A percentile compares a stretch with the other conserved stretches of the same genome.
These are phyloP conservation scores for Nemania bipapillata DNA, from an alignment of 2,329 filamentous ascomycete species.

Conservation along the genomic window DNA sequence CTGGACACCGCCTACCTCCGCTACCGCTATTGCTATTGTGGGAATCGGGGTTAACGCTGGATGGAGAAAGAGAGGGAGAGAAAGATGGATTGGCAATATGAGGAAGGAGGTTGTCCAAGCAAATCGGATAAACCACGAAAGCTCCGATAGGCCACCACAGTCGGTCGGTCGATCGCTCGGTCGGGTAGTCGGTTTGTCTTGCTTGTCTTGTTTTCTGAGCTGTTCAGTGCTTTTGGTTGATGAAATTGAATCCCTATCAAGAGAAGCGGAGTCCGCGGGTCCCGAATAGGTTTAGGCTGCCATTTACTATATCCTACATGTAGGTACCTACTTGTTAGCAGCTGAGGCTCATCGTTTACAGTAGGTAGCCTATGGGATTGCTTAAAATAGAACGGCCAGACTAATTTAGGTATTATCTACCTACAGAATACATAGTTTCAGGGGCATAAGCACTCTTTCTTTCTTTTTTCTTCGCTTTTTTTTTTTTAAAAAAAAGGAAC, in stretches of 20 bases:
- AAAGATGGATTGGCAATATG: no score
- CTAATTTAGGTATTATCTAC: no score
- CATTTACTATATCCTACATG: not conserved
- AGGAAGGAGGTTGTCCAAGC: not conserved
- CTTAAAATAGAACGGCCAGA: no score
- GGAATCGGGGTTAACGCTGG: not conserved
- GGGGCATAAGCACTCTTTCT: no score
- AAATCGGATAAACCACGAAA: not conserved
- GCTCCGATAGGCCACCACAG: slow-evolving; percentile 8
- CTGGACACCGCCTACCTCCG: not conserved
- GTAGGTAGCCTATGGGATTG: no score
- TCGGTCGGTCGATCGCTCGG: no score
- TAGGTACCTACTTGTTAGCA: no score
- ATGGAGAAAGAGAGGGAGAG: no score
- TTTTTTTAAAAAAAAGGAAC: no score
- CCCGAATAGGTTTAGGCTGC: slow-evolving; percentile 51
- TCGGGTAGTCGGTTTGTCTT: not conserved
- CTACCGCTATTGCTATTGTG: no score
- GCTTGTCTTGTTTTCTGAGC: not conserved
- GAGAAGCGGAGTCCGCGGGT: slow-evolving; percentile 48
- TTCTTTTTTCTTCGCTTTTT: not conserved
- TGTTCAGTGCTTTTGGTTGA: not conserved
- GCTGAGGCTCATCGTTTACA: no score
- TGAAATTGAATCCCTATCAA: not conserved
- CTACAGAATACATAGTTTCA: no score